phyloP scores from a whole-genome alignment of 2,329 filamentous ascomycete genomes.

The Colletotrichum sp. region DNA sequence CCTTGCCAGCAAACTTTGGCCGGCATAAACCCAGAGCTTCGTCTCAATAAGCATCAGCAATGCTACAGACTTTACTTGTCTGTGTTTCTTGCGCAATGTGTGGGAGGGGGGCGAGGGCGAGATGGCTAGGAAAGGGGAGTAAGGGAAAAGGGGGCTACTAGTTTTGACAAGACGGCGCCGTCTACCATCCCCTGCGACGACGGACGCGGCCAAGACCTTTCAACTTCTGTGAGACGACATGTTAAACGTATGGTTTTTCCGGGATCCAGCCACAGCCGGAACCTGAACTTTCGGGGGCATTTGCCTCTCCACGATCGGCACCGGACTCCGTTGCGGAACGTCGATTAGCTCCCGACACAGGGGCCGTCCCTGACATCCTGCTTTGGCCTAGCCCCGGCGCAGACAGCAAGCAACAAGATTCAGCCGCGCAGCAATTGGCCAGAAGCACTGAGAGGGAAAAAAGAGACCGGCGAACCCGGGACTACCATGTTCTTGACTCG shows the following conservation, averaged over 20 bases:
- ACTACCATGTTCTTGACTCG: background rate
- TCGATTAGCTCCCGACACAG: constrained; percentile 16
- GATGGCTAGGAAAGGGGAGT: background rate
- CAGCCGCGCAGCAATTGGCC: background rate
- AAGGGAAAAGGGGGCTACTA: background rate
- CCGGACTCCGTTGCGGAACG: constrained; percentile 13
- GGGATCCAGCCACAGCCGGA: background rate
- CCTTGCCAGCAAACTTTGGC: constrained; percentile 2
- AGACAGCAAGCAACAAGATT: background rate
- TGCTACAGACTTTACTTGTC: background rate
- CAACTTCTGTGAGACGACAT: background rate
- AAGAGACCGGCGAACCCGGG: background rate
- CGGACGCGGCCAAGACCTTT: background rate
- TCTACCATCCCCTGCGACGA: background rate
- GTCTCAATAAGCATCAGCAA: constrained; percentile 11
- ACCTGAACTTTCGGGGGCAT: background rate
- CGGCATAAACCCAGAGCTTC: constrained; percentile 20
- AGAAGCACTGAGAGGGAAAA: background rate
- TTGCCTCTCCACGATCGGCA: constrained; percentile 12
- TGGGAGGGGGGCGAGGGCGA: background rate
- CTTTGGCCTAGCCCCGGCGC: background rate
- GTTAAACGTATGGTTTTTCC: background rate
- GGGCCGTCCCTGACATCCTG: constrained; percentile 2
- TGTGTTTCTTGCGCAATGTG: background rate
- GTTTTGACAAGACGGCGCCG: background rate